phyloP scores from a whole-genome alignment of 2,329 filamentous ascomycete species.

The Immersiporthe knoxdaviesiana region DNA sequence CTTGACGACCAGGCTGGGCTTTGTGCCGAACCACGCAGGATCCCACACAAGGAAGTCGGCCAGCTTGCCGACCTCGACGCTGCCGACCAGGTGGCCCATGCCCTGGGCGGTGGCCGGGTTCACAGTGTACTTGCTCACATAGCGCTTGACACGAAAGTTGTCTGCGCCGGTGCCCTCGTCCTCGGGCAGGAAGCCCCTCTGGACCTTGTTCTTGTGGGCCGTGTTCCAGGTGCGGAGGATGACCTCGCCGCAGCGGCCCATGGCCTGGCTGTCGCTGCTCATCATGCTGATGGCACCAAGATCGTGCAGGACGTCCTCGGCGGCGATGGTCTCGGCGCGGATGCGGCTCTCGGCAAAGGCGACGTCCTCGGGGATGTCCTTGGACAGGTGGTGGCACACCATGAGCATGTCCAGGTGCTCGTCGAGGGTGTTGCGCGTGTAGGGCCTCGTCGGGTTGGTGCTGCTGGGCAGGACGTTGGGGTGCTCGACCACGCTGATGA shows the following conservation, averaged over 20 bases:
- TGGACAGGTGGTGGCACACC: conserved; percentile 93
- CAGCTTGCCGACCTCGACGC: conserved; percentile 84
- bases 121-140: conserved; percentile 94
- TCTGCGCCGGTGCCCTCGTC: conserved; percentile 80
- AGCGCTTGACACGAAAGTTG: conserved; percentile 90
- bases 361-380: conserved; percentile 92
- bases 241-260: conserved; percentile 95
- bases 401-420: conserved; percentile 98
- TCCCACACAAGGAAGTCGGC: conserved; percentile 91
- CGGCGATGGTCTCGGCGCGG: conserved; percentile 92
- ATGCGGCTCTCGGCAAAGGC: conserved; percentile 95
- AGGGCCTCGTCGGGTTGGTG: conserved; percentile 91
- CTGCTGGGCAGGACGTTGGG: conserved; percentile 86
- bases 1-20: conserved; percentile 82
- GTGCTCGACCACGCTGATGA: conserved; percentile 90
- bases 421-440: conserved; percentile 88
- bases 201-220: conserved; percentile 92
- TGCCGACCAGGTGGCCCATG: conserved; percentile 84
- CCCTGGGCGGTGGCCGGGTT: conserved; percentile 92
- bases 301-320: conserved; percentile 94
- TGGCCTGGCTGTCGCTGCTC: conserved; percentile 92
- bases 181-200: conserved; percentile 76
- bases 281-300: conserved; percentile 97
- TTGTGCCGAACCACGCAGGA: conserved; percentile 82
- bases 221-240: conserved; percentile 95